Percentiles rank a stretch among this genome's conserved stretches.
These are phyloP conservation scores for Globisporangium nunn DNA, from an alignment of 352 stramenopile species.

Conservation along the genomic window DNA sequence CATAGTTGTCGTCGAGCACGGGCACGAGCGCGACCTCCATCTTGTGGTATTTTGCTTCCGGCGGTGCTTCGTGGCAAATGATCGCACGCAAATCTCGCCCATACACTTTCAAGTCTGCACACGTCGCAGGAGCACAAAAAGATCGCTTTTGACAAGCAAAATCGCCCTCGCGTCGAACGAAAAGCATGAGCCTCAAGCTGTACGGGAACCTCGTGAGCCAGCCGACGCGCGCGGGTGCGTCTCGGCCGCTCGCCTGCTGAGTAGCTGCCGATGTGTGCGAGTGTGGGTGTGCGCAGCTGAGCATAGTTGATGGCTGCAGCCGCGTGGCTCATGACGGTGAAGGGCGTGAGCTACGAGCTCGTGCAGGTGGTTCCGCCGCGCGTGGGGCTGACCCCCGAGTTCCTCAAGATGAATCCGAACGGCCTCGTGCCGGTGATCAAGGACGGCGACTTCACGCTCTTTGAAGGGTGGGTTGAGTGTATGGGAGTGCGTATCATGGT, in stretches of 20 bases:
- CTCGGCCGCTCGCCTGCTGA: neutral
- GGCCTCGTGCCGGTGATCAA: constrained; percentile 39
- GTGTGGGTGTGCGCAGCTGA: too few species aligned
- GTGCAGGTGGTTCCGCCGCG: constrained; percentile 26
- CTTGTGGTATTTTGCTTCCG: constrained; percentile 6
- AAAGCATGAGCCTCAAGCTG: constrained; percentile 35
- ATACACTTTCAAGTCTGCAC: neutral
- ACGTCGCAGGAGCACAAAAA: neutral
- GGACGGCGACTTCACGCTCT: constrained; percentile 47
- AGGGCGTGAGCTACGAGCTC: constrained; percentile 33
- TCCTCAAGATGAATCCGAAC: constrained; percentile 48
- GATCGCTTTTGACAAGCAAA: neutral
- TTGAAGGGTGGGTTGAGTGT: constrained; percentile 28
- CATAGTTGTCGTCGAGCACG: constrained; percentile 90
- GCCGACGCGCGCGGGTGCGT: constrained; percentile 43
- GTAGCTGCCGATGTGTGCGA: too few species aligned
- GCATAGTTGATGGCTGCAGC: constrained; percentile 6
- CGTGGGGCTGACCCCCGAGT: constrained; percentile 31
- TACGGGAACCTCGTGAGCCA: constrained; percentile 57
- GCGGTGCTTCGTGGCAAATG: neutral
- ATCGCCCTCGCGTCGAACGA: neutral
- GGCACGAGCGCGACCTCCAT: constrained; percentile 78
- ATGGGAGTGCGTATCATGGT: neutral
- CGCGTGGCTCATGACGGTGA: constrained; percentile 41
- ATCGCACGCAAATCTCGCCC: too few species aligned